Base-by-base conservation (phyloP, 768 basidiomycete species). In the Tylopilus sp. region DNA sequence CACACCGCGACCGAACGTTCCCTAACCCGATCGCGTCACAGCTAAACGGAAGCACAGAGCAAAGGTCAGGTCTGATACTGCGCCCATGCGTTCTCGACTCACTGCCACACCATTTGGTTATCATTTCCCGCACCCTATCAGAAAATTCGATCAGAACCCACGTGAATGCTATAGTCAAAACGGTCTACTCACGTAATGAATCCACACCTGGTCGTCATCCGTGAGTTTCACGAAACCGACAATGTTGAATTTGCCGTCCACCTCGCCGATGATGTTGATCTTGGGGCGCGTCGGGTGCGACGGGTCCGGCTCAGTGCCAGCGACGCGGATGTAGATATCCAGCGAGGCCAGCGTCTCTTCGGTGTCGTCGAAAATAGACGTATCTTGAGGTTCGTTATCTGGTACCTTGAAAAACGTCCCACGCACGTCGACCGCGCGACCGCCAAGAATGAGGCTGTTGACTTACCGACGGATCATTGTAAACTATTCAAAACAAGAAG, bases 11-110 rank as follows among this genome's bases (percentile, higher is more conserved):
- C 16, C 82, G 76, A 17, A 85, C 58, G 1, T 76, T 80, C 16
- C 87, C 86, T 14, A 87, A 53, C 51, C 85, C 83, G 21, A 88
- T 68, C 30, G 78, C 85, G 33, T 81, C 76, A n/a, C 78, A 83
- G 58, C 85, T 86, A 51, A 34, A 26, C n/a, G n/a, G 29, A 83
- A 47, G 31, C 24, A 29, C 0, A 16, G n/a, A n/a, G n/a, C n/a
- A n/a, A n/a, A n/a, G n/a, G n/a, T n/a, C n/a, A n/a, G n/a, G n/a
- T n/a, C n/a, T n/a, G n/a, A n/a, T n/a, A n/a, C n/a, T n/a, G n/a
- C n/a, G n/a, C n/a, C n/a, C n/a, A n/a, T n/a, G n/a, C 30, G 8
- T 19, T 8, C 11, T 46, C 45, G 16, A 70, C 74, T 21, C 30
- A 84, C 82, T 76, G 78, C 84, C 84, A 86, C 17, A 84, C 75